These are phyloP conservation scores for Bretschneidera sinensis DNA, from an alignment of 345 rosid species.

Conservation along the genomic window DNA sequence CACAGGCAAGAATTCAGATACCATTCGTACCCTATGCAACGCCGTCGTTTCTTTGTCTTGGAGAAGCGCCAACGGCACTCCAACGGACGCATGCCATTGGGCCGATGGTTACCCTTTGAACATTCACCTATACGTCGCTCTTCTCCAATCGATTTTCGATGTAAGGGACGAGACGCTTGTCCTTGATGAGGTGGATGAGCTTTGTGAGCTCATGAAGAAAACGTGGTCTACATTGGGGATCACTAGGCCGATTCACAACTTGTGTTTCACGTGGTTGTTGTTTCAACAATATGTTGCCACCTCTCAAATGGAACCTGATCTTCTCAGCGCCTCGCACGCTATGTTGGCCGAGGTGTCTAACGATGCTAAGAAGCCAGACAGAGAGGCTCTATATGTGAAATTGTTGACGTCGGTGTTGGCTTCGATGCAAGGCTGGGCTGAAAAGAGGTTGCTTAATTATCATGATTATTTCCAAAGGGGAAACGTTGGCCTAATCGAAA, in stretches of 20 bases:
- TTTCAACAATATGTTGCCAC: slow-evolving; percentile 75
- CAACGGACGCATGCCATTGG: slow-evolving; percentile 86
- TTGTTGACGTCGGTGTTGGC: slow-evolving; percentile 52
- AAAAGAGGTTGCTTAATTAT: slow-evolving; percentile 64
- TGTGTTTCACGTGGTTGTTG: slow-evolving; percentile 84
- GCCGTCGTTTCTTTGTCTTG: slow-evolving; percentile 67
- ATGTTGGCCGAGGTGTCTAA: slow-evolving; percentile 75
- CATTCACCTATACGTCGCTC: slow-evolving; percentile 51
- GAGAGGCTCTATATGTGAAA: slow-evolving; percentile 58
- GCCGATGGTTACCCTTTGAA: slow-evolving; percentile 91
- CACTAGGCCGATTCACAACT: slow-evolving; percentile 57
- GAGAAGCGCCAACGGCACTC: slow-evolving; percentile 55
- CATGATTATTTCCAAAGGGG: slow-evolving; percentile 74
- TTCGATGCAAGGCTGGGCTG: slow-evolving; percentile 83
- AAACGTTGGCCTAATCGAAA: slow-evolving; percentile 47
- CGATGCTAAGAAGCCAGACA: slow-evolving; percentile 65
- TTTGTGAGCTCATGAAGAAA: slow-evolving; percentile 79
- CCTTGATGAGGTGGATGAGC: slow-evolving; percentile 88
- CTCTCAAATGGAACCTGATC: slow-evolving; percentile 63
- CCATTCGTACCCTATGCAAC: slow-evolving; percentile 61
- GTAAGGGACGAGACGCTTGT: slow-evolving; percentile 72
- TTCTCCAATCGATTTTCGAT: slow-evolving; percentile 73
- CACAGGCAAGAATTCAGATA: slow-evolving; percentile 66
- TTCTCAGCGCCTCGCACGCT: slow-evolving; percentile 63
- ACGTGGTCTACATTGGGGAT: slow-evolving; percentile 89